phyloP scores from a whole-genome alignment of 306 rosid genomes.

The Dryas drummondii region DNA sequence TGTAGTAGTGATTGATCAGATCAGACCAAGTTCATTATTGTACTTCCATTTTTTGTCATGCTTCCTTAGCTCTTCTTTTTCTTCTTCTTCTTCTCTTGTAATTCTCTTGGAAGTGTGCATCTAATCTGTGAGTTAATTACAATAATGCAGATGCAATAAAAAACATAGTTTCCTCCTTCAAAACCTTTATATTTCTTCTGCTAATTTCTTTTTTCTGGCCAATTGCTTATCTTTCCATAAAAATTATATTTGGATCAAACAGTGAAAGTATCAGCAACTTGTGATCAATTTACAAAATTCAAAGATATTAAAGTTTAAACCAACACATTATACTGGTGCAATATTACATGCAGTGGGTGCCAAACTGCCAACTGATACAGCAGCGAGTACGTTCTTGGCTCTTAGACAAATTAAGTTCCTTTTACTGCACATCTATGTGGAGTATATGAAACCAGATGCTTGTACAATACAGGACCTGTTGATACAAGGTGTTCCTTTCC shows the following conservation, averaged over 20 bases:
- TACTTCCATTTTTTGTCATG: constrained; percentile 10
- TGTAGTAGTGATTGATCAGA: neutral
- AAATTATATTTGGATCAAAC: neutral
- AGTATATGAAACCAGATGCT: no score
- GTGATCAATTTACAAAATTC: neutral
- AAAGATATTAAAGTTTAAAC: neutral
- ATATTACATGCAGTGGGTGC: neutral
- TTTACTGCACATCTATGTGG: neutral
- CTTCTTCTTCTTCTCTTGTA: constrained; percentile 7
- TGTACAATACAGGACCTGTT: no score
- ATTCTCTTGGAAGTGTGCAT: constrained; percentile 23
- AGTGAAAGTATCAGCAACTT: neutral
- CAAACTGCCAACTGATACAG: neutral
- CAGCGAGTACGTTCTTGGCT: no score
- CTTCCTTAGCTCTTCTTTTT: neutral
- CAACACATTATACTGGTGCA: neutral
- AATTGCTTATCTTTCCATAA: neutral
- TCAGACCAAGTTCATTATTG: constrained; percentile 14
- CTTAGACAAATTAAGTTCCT: neutral
- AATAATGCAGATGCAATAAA: constrained; percentile 15
- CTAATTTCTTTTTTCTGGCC: neutral
- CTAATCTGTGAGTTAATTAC: constrained; percentile 9
- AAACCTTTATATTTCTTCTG: no score
- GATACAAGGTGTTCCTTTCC: no score
- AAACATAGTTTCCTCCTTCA: neutral